Base-by-base conservation (phyloP, 331 rosid genomes). In the Acacia pycnantha region DNA sequence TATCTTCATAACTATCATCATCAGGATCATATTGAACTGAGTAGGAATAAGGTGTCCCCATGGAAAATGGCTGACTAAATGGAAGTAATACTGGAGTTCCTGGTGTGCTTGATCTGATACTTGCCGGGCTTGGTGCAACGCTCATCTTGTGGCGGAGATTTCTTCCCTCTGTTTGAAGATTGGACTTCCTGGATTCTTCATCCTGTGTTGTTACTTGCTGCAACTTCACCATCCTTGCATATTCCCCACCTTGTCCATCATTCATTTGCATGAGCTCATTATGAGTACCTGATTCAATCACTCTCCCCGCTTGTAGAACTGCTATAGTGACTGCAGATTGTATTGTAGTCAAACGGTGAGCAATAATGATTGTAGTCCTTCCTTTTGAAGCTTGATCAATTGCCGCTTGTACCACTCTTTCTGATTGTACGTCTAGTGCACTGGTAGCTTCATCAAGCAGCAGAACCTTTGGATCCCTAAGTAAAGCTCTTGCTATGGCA, bases 371-470 rank as follows among this genome's bases (percentile, higher is more conserved):
- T 58, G 99, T 88, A 44, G 98, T 93, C 77, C 97, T 93, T 85
- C 97, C 99, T 84, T 88, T 92, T 26, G 97, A 92, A 50, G 96
- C 98, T 84, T 89, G 92, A 76, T 93, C 98, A 81, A 90, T 86
- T 74, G 99, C 99, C 33, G 90, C 94, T 21, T 93, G 97, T 43
- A 95, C 97, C 65, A 88, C 89, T 85, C 89, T 92, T 89, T 95
- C 97, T n/a, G 97, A 90, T 58, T 95, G 96, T n/a, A 87, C 82
- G 86, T 95, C 99, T 48, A 95, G 72, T 31, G 98, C 96, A 83
- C 97, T 95, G 12, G 99, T 93, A 62, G 92, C 98, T 90, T 93
- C 99, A 87, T 93, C 99, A 40, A 95, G 98, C 48, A 95, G 89
- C 47, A 95, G 86, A 31, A 95, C 85, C 87, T 88, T 93, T 29